Percentiles rank a stretch among this genome's conserved stretches.
Evolutionary conservation across 202 grass and related monocot genomes (phyloP).

Genomic region (Schoenoplectus tabernaemontani): DNA sequence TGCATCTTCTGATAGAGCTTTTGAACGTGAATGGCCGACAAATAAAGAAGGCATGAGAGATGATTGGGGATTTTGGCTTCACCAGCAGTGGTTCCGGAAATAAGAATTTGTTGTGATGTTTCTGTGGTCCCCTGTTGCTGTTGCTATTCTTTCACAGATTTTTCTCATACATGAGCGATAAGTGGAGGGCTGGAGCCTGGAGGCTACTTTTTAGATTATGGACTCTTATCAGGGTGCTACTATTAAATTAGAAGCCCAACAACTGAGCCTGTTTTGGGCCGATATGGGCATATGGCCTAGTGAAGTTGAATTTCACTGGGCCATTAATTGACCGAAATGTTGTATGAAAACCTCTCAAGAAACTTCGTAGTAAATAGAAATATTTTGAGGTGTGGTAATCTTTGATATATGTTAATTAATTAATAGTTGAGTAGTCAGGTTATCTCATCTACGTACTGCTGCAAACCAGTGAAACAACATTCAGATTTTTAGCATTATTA

Average conservation of each 20-base stretch:
- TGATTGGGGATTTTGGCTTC: background rate
- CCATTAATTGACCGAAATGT: background rate
- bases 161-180: background rate
- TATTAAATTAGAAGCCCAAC: background rate
- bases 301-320: background rate
- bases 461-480: background rate
- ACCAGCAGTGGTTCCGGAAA: background rate
- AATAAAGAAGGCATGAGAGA: background rate
- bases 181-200: too few species aligned
- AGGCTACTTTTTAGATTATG: background rate
- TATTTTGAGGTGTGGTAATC: background rate
- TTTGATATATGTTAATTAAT: background rate
- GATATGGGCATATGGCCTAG: background rate
- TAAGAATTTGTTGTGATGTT: constrained; percentile 13
- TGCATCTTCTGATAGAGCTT: background rate
- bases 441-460: background rate
- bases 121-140: background rate
- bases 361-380: too few species aligned
- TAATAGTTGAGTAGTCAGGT: background rate
- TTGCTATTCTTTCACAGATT: too few species aligned
- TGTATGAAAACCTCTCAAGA: background rate
- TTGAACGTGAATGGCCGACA: background rate
- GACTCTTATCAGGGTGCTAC: too few species aligned
- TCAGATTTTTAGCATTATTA: background rate
- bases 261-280: background rate